Conservation (phyloP, 345 rosid species). For the Physaria fendleri region DNA sequence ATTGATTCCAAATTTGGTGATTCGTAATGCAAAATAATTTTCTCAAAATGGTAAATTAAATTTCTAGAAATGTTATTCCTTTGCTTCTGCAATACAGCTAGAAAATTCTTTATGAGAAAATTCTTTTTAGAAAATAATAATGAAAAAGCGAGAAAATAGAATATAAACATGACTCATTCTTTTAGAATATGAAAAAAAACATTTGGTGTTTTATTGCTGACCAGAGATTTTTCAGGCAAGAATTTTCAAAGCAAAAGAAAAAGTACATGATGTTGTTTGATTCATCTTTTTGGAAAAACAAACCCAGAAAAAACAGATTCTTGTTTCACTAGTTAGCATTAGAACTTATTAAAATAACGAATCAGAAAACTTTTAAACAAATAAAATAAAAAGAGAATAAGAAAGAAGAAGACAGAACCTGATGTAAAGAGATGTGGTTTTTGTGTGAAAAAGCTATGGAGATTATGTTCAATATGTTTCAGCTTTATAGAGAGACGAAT, state of each 20-base stretch:
- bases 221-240: constrained; percentile 30
- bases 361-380: not conserved
- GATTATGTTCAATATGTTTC: not conserved
- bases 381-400: not conserved
- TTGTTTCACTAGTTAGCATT: not conserved
- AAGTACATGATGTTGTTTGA: constrained; percentile 7
- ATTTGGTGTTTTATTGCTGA: constrained; percentile 19
- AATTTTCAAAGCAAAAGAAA: constrained; percentile 20
- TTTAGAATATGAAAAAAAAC: constrained; percentile 12
- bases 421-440: constrained; percentile 12
- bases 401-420: constrained; percentile 18
- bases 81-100: constrained; percentile 26
- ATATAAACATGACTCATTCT: constrained; percentile 19
- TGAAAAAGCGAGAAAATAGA: constrained; percentile 22
- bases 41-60: not conserved
- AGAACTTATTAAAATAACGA: not conserved
- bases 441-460: constrained; percentile 1
- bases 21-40: not conserved
- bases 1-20: constrained; percentile 18
- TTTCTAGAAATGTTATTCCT: constrained; percentile 3
- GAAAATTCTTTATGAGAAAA: constrained; percentile 18
- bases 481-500: constrained; percentile 9
- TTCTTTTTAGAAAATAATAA: not conserved
- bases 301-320: not conserved
- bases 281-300: not conserved